These are phyloP conservation scores for Penicillium fuscoglaucum DNA, from an alignment of 2,329 filamentous ascomycete species.

Conservation along the genomic window DNA sequence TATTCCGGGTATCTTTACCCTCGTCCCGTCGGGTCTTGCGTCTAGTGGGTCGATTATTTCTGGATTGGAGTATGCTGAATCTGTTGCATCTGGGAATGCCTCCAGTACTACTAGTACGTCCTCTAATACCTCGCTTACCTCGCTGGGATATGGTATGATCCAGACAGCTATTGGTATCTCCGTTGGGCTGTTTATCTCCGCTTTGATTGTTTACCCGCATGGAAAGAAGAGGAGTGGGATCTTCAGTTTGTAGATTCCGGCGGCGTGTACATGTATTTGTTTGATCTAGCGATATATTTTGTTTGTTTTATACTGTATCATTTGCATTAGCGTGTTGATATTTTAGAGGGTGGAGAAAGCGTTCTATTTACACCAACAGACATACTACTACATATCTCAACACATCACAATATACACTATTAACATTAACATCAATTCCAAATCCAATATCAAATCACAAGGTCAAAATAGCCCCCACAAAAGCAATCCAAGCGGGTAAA, in stretches of 20 bases:
- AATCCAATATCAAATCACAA: background rate
- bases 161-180: constrained; percentile 50
- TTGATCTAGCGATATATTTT: background rate
- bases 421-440: background rate
- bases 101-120: background rate
- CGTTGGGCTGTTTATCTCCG: constrained; percentile 47
- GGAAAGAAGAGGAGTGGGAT: constrained; percentile 48
- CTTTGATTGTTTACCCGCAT: constrained; percentile 47
- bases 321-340: background rate
- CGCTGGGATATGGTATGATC: constrained; percentile 47
- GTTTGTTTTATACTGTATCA: background rate
- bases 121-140: constrained; percentile 25
- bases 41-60: constrained; percentile 56
- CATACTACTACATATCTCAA: background rate
- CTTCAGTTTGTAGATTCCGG: constrained; percentile 38
- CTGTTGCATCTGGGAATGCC: constrained; percentile 40
- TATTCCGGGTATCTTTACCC: constrained; percentile 78
- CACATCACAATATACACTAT: background rate
- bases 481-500: constrained; percentile 18
- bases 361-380: background rate
- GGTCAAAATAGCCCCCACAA: constrained; percentile 13
- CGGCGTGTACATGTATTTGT: background rate
- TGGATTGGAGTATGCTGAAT: constrained; percentile 56
- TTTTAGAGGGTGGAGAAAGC: background rate
- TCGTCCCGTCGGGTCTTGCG: constrained; percentile 60